Evolutionary conservation across 352 stramenopile species (phyloP).

Genomic region (Phytophthora pisi): DNA sequence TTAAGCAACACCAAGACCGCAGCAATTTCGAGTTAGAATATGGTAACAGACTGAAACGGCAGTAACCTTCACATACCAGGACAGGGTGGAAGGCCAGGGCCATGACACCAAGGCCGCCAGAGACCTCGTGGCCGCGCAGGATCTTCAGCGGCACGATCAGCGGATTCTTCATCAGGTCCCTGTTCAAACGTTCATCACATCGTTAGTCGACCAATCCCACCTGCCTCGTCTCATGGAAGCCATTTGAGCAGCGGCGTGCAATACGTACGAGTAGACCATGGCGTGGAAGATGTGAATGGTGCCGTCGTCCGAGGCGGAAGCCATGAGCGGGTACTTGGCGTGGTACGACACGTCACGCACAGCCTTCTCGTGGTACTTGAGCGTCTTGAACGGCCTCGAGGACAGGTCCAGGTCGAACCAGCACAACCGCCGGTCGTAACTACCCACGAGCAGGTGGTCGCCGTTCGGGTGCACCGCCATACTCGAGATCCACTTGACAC

Average conservation of each 20-base stretch:
- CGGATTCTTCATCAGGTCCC: slow-evolving; percentile 98
- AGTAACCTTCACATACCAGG: slow-evolving; percentile 69
- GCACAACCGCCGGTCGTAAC: slow-evolving; percentile 96
- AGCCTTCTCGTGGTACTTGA: slow-evolving; percentile 99
- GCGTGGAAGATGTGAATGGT: slow-evolving; percentile 99
- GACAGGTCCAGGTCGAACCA: slow-evolving; percentile 99
- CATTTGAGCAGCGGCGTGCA: background rate
- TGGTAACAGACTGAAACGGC: background rate
- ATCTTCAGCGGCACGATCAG: slow-evolving; percentile 99
- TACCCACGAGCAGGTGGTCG: slow-evolving; percentile 98
- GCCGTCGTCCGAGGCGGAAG: slow-evolving; percentile 98
- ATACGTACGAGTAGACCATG: slow-evolving; percentile 97
- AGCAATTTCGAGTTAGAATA: background rate
- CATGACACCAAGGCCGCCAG: slow-evolving; percentile 95
- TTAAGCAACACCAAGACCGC: slow-evolving; percentile 6
- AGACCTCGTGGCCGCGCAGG: slow-evolving; percentile 93
- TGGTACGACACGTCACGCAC: slow-evolving; percentile 95
- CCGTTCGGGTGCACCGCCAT: slow-evolving; percentile 98
- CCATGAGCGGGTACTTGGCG: slow-evolving; percentile 98
- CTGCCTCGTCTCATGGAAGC: slow-evolving; percentile 26
- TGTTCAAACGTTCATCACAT: slow-evolving; percentile 32
- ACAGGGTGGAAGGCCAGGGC: slow-evolving; percentile 97
- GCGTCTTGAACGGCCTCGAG: slow-evolving; percentile 98
- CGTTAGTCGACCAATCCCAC: slow-evolving; percentile 9
- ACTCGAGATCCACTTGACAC: slow-evolving; percentile 99